phyloP scores from a whole-genome alignment of 2,329 filamentous ascomycete genomes.

The Aphanocladium album region DNA sequence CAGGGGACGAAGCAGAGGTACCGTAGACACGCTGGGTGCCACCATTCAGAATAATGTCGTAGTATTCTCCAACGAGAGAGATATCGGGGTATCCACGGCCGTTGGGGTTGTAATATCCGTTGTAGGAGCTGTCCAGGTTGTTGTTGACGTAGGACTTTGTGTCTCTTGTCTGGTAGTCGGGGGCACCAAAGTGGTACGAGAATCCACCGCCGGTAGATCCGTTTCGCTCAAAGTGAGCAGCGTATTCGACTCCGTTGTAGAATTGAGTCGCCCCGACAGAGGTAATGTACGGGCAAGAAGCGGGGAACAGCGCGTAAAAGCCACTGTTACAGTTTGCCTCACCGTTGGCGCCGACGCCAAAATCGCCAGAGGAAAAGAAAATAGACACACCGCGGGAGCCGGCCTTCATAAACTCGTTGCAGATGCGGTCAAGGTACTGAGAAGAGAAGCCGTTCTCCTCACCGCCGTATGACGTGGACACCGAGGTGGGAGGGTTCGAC shows the following conservation, averaged over 20 bases:
- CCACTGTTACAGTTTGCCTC: conserved; percentile 12
- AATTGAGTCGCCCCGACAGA: conserved; percentile 43
- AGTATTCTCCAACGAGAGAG: background rate
- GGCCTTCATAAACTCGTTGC: conserved; percentile 52
- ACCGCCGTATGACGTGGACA: conserved; percentile 49
- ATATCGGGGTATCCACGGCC: conserved; percentile 2
- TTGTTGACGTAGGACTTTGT: background rate
- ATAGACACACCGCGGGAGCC: conserved; percentile 45
- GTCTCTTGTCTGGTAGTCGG: background rate
- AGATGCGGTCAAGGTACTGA: conserved; percentile 36
- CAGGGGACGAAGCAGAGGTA: conserved; percentile 2
- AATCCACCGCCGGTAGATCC: background rate
- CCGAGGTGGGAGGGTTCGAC: conserved; percentile 28
- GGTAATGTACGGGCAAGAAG: conserved; percentile 40
- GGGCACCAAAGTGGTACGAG: background rate
- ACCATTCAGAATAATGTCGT: background rate
- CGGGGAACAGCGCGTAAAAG: conserved; percentile 35
- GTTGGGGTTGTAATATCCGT: background rate
- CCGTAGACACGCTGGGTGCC: background rate
- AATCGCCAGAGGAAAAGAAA: conserved; percentile 34
- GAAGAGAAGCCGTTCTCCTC: conserved; percentile 38
- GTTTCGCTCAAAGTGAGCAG: background rate
- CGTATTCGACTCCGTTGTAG: background rate
- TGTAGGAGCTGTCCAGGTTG: background rate
- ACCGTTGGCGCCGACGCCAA: conserved; percentile 19